Conservation (phyloP, 805 yeast species). For the Lachancea kluyveri region DNA sequence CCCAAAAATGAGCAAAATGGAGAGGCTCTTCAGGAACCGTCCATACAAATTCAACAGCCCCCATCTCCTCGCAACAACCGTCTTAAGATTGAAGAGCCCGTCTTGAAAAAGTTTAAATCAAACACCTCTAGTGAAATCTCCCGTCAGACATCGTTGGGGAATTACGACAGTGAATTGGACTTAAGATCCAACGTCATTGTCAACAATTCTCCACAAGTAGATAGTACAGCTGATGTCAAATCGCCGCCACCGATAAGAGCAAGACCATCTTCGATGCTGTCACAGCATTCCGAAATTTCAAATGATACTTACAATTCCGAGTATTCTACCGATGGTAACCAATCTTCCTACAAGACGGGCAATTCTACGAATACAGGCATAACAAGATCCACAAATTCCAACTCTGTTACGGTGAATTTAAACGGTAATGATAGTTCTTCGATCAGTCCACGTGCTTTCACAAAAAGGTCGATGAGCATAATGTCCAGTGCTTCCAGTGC, state of each 20-base stretch:
- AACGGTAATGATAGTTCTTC: slow-evolving; percentile 1
- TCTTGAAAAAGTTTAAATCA: slow-evolving; percentile 23
- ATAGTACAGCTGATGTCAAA: slow-evolving; percentile 13
- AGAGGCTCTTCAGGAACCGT: no score
- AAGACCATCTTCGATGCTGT: slow-evolving; percentile 47
- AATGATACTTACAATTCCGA: slow-evolving; percentile 45
- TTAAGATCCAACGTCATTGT: slow-evolving; percentile 1
- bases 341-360: slow-evolving; percentile 16
- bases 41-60: no score
- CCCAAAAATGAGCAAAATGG: no score
- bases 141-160: slow-evolving; percentile 26
- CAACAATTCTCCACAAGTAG: slow-evolving; percentile 1
- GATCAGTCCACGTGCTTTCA: slow-evolving; percentile 4
- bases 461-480: slow-evolving; percentile 32
- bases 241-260: slow-evolving; percentile 16
- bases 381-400: slow-evolving; percentile 6
- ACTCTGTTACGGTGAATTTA: slow-evolving; percentile 2
- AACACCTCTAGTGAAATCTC: slow-evolving; percentile 23
- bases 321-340: slow-evolving; percentile 37
- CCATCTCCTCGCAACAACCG: no score
- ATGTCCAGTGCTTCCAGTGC: slow-evolving; percentile 35
- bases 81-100: slow-evolving; percentile 9
- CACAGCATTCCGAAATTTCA: slow-evolving; percentile 45
- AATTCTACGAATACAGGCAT: slow-evolving; percentile 18
- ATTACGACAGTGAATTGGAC: slow-evolving; percentile 21